Evolutionary conservation across 768 basidiomycete genomes (phyloP).

Genomic region (Mycena albidolilacea): DNA sequence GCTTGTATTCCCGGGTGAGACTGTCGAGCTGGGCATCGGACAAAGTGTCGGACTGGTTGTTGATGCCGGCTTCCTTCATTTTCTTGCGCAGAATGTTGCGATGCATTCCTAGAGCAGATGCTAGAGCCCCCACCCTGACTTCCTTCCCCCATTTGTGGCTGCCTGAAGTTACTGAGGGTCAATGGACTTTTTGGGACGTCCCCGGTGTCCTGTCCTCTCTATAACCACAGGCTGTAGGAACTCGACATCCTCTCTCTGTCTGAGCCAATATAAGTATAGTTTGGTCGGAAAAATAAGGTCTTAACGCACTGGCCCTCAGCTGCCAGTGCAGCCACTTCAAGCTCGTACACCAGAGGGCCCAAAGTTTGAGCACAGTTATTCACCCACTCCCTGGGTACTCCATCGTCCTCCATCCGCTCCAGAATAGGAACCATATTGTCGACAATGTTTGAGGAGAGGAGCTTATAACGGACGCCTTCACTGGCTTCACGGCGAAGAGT

Average conservation of each 20-base stretch:
- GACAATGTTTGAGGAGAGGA: slow-evolving; percentile 15
- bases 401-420: slow-evolving; percentile 4
- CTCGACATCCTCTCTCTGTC: slow-evolving; percentile 19
- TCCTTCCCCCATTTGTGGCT: background rate
- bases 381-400: background rate
- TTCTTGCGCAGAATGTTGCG: too few relatives aligned
- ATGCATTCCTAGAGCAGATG: too few relatives aligned
- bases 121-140: too few relatives aligned
- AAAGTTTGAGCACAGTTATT: background rate
- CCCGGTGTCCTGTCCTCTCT: background rate
- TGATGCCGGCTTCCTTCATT: too few relatives aligned
- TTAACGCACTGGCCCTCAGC: slow-evolving; percentile 19
- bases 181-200: slow-evolving; percentile 4
- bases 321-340: background rate
- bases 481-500: slow-evolving; percentile 11
- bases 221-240: slow-evolving; percentile 4
- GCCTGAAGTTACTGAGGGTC: slow-evolving; percentile 11
- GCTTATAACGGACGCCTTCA: background rate
- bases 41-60: too few relatives aligned
- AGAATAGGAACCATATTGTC: slow-evolving; percentile 4
- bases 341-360: slow-evolving; percentile 16
- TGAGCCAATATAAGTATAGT: background rate
- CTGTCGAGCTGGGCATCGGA: too few relatives aligned
- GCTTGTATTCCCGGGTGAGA: too few relatives aligned
- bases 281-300: too few relatives aligned